Evolutionary conservation across 1,139 yeast species (phyloP).

Genomic region (Candida tropicalis): DNA sequence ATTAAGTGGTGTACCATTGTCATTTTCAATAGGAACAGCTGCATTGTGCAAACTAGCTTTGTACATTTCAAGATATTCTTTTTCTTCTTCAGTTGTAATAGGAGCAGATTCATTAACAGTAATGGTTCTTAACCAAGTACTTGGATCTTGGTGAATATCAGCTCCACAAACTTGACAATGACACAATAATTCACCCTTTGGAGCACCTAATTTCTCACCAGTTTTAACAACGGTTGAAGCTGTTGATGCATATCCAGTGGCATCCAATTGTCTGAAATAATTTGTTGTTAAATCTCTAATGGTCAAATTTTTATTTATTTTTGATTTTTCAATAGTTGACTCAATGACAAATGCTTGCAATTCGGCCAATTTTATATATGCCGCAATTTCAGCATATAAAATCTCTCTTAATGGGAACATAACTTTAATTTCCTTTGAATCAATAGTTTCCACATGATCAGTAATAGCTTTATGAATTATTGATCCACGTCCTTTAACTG

Average conservation of each 20-base stretch:
- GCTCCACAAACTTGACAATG: conserved; percentile 57
- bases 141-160: conserved; percentile 57
- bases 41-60: conserved; percentile 14
- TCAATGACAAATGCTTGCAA: conserved; percentile 24
- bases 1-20: conserved; percentile 22
- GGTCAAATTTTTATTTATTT: conserved; percentile 66
- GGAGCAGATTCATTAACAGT: conserved; percentile 67
- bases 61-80: conserved; percentile 32
- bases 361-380: conserved; percentile 46
- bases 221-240: conserved; percentile 93
- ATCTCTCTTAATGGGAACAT: conserved; percentile 79
- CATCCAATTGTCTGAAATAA: conserved; percentile 74
- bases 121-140: conserved; percentile 70
- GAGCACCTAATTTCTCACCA: conserved; percentile 74
- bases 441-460: conserved; percentile 38
- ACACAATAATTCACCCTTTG: conserved; percentile 25
- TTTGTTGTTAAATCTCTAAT: conserved; percentile 76
- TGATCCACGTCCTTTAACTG: conserved; percentile 91
- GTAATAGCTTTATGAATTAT: conserved; percentile 56
- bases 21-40: conserved; percentile 14
- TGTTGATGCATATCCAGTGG: conserved; percentile 80
- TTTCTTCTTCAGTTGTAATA: conserved; percentile 51
- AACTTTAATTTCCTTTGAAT: conserved; percentile 39
- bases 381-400: conserved; percentile 62
- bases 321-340: conserved; percentile 30